Percentiles rank a stretch among this genome's conserved stretches.
Conservation (phyloP, 345 rosid species). For the Citrus glauca region DNA sequence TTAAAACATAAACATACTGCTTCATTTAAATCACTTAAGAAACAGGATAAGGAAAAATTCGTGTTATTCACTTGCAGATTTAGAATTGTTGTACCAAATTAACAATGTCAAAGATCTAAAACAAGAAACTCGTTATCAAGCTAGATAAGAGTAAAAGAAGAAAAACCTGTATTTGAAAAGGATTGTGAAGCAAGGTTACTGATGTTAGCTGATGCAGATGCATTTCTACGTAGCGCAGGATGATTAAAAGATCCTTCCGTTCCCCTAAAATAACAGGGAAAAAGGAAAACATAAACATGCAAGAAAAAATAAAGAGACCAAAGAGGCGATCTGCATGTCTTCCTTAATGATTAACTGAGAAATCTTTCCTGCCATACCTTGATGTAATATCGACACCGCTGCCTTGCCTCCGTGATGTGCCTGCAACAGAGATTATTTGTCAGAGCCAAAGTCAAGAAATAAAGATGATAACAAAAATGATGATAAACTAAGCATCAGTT, state of each 20-base stretch:
- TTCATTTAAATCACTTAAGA: background rate
- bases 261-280: conserved; percentile 30
- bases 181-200: conserved; percentile 41
- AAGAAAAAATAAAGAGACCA: background rate
- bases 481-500: background rate
- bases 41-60: background rate
- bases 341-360: conserved; percentile 1
- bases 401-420: conserved; percentile 61
- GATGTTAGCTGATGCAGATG: conserved; percentile 68
- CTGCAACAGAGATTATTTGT: conserved; percentile 31
- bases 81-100: background rate
- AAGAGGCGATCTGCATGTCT: background rate
- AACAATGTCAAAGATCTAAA: background rate
- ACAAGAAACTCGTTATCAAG: background rate
- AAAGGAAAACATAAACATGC: background rate
- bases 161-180: conserved; percentile 51
- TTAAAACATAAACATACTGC: background rate
- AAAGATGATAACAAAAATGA: background rate
- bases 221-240: conserved; percentile 60
- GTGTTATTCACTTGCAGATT: background rate
- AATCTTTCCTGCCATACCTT: conserved; percentile 35
- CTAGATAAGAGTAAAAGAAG: background rate
- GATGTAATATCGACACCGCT: conserved; percentile 63
- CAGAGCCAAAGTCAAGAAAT: background rate
- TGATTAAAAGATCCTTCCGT: conserved; percentile 42